Evolutionary conservation across 2,329 filamentous ascomycete species (phyloP).

Genomic region (Aureobasidium sp.): DNA sequence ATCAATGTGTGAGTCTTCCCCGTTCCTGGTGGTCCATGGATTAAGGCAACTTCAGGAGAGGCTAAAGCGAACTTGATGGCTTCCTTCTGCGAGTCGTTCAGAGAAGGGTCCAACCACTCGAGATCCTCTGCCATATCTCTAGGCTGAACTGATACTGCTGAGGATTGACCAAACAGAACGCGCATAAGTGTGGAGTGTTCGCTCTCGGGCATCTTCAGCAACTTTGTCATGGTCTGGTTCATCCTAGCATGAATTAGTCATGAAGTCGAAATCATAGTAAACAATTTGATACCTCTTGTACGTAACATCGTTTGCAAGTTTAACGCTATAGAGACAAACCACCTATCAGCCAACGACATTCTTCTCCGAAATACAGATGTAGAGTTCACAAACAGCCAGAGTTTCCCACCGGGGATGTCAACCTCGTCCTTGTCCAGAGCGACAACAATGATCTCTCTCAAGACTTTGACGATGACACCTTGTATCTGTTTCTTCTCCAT

Average conservation of each 20-base stretch:
- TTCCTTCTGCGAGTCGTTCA: constrained; percentile 57
- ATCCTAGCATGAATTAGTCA: constrained; percentile 38
- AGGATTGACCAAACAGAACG: constrained; percentile 53
- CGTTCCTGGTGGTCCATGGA: constrained; percentile 92
- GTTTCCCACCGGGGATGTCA: constrained; percentile 46
- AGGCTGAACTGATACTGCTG: constrained; percentile 42
- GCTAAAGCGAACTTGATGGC: constrained; percentile 74
- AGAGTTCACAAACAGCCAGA: constrained; percentile 52
- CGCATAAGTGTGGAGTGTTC: constrained; percentile 53
- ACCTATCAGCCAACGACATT: constrained; percentile 28
- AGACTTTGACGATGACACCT: constrained; percentile 63
- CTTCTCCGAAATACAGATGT: background rate
- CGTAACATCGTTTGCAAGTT: constrained; percentile 60
- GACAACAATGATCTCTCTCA: constrained; percentile 53
- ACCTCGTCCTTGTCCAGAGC: constrained; percentile 61
- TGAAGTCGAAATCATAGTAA: background rate
- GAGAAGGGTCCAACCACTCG: constrained; percentile 47
- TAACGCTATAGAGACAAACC: constrained; percentile 42
- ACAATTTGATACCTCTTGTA: constrained; percentile 47
- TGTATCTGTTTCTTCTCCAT: constrained; percentile 60
- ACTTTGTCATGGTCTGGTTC: constrained; percentile 55
- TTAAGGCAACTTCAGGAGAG: constrained; percentile 73
- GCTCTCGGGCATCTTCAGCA: constrained; percentile 49
- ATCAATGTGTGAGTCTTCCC: constrained; percentile 96
- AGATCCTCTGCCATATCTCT: constrained; percentile 40